Evolutionary conservation across 192 early-diverging fungal species (phyloP), one percentile per base, ranked within the genome.

Genomic region (Entomortierella beljakovae): DNA sequence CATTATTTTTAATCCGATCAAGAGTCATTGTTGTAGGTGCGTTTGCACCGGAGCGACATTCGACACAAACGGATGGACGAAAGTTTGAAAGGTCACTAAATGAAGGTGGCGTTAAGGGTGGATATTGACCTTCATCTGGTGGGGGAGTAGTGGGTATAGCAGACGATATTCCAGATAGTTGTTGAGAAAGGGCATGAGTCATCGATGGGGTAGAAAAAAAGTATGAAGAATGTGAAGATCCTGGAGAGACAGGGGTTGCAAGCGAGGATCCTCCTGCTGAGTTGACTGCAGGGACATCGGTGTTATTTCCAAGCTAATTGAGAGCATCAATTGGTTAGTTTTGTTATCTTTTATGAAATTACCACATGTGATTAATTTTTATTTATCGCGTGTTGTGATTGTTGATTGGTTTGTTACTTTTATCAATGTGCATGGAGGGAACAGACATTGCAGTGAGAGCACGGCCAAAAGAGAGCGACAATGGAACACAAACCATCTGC

Each of bases 81-180:
- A 79, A 65, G 49, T 23, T 51, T 35, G 61, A 32, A 29, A 60
- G 62, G 53, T 79, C 57, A 25, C 25, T 70, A 42, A 65, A 70
- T 28, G 75, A 79, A 15, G 68, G 56, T 3, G 75, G 75, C 11
- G 75, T 79, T 37, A 79, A 40, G 0, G 75, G 75, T 23, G 75
- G 75, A 50, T 79, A 79, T 50, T 57, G 59, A 29, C 34, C 35
- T 16, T 64, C 57, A 23, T 79, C 75, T 18, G 75, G 75, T 20
- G 75, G 75, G 25, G 75, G 75, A 22, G 75, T 79, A 16, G 55
- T 49, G 56, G 75, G 75, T 69, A 77, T 68, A 57, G 72, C 64
- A 3, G 64, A 62, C 40, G 55, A 52, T 42, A 29, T 59, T 25
- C 31, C 16, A 25, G 69, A 25, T 3, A 46, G 13, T 15, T 46